Percentiles rank a stretch among this genome's conserved stretches.
phyloP scores from a whole-genome alignment of 305 asterid genomes.

The Petunia hybrid region DNA sequence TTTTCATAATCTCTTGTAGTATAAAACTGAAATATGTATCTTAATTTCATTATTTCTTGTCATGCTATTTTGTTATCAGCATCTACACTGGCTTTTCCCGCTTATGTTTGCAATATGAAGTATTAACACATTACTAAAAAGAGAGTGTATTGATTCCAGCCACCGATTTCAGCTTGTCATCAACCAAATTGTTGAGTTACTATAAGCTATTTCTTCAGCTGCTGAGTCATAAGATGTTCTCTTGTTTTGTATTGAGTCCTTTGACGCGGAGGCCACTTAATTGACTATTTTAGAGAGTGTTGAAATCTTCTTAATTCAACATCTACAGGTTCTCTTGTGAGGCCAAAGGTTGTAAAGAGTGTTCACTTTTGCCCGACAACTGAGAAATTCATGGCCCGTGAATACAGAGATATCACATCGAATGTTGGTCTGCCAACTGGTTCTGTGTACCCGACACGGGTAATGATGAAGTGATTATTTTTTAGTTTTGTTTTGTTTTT shows the following conservation, averaged over 20 bases:
- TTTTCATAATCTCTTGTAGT: background rate
- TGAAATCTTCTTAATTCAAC: conserved; percentile 31
- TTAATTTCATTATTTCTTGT: conserved; percentile 9
- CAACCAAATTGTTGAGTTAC: background rate
- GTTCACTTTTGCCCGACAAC: conserved; percentile 93
- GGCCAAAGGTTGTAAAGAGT: conserved; percentile 99
- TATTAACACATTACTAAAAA: background rate
- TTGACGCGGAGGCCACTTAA: conserved; percentile 23
- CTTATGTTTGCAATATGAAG: background rate
- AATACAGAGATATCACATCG: conserved; percentile 93
- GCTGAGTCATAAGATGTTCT: background rate
- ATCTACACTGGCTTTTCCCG: background rate
- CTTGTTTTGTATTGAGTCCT: conserved; percentile 16
- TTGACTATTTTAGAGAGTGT: conserved; percentile 28
- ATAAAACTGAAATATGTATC: background rate
- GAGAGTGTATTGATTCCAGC: background rate
- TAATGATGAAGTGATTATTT: conserved; percentile 41
- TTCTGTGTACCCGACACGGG: conserved; percentile 96
- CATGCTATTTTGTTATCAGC: background rate
- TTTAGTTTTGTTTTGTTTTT: conserved; percentile 1
- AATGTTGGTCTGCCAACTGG: conserved; percentile 96
- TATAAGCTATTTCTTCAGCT: background rate
- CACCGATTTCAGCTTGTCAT: background rate
- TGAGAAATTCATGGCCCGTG: conserved; percentile 75
- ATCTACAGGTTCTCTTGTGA: conserved; percentile 86